Evolutionary conservation across 2,329 filamentous ascomycete genomes (phyloP), one percentile per base, ranked within the genome.

Genomic region (Purpureocillium takamizusanense): DNA sequence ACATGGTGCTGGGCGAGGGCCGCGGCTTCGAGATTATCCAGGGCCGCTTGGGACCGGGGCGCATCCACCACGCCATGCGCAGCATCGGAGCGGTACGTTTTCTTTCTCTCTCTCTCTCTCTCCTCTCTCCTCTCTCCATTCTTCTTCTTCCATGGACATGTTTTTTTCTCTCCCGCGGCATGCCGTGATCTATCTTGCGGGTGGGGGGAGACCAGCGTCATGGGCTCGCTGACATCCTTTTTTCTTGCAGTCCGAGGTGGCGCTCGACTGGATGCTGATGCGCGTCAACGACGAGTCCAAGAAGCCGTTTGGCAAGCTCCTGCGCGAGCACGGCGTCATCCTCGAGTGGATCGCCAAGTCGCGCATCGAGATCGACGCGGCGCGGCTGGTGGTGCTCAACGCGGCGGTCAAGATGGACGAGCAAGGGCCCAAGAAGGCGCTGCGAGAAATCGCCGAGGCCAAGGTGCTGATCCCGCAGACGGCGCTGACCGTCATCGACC

Each of bases 21-120:
- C 81, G 86, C 46, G 92, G 92, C 15, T 98, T 98, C 61, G 92
- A 98, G 64, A 95, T 98, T 57, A 95, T 98, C 56, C 92, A 98
- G 62, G 92, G 92, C 41, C 86, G 92, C 51, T 81, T 98, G 17
- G 92, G 92, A 1, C 92, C 92, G 2, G 92, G 92, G 27, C 85
- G 92, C 42, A 97, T 98, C 58, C 92, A 98, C 68, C 92, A 98
- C 67, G 87, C 88, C 43, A 98, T 98, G 92, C 81, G 92, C 47
- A 82, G 80, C 43, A 92, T 98, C 56, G 92, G 92, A 38, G 83
- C 87, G 37, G 78, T 78, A 65, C 60, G 72, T 66, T 25, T 5
- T 5, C 10, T 25, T 25, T 25, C 10, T 25, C n/a, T n/a, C n/a
- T n/a, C n/a, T n/a, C n/a, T n/a, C n/a, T n/a, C n/a, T n/a, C n/a